Base-by-base conservation (phyloP, 768 basidiomycete genomes). In the Leccinum olivaceopallidum region DNA sequence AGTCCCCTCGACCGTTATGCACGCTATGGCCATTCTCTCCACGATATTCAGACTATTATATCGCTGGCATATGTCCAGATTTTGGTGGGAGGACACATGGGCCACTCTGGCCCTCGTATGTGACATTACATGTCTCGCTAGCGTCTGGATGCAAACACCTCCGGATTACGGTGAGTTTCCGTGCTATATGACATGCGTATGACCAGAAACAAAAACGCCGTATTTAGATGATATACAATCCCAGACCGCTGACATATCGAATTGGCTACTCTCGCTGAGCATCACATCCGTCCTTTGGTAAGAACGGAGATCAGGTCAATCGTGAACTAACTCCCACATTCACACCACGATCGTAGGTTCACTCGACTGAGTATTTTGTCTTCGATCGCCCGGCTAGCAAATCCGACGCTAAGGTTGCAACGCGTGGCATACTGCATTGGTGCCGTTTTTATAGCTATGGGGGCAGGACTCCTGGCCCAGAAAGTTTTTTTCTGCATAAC, bases 51-150 rank as follows among this genome's bases (percentile, higher is more conserved):
- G 71, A 48, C 59, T 72, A 7, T 22, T 59, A 16, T 63, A 73
- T 48, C 72, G 72, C 47, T 68, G 60, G 56, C 47, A 36, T 44
- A 54, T 64, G 28, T 57, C 59, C 16, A 64, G 28, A 26, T 66
- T 70, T 58, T 64, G 66, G 60, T 73, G 71, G 71, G 71, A 72
- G 24, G 71, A 72, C 36, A 47, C 60, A 34, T 73, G 71, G 71
- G 71, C 71, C 6, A 53, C 58, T 2, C 8, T 64, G 36, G 70
- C 71, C 7, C 70, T 72, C 36, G 16, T 67, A 51, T 66, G 51
- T 42, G 70, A 67, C 39, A 50, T 70, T 7, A 50, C 8, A 10
- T 72, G 67, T 57, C 58, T 72, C 7, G 49, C 49, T 28, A 58
- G 63, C 50, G 7, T 69, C 13, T 73, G 72, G 71, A 63, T 64